A percentile compares a stretch with the other conserved stretches of the same genome.
Conservation (phyloP, 2,329 filamentous ascomycete genomes). For the Colletotrichum graminicola region DNA sequence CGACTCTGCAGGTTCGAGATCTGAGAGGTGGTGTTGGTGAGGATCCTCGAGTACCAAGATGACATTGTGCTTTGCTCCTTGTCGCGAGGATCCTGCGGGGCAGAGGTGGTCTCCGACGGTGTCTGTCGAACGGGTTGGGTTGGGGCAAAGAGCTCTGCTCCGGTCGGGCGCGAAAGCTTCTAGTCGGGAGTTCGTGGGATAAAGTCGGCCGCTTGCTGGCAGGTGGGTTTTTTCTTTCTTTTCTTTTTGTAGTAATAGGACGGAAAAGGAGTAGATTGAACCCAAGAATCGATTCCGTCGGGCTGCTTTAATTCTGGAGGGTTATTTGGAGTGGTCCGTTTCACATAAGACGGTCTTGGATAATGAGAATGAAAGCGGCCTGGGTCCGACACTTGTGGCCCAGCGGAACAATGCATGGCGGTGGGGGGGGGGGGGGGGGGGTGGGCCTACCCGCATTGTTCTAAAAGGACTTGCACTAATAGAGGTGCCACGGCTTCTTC, state of each 20-base stretch:
- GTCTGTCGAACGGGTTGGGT: slow-evolving; percentile 36
- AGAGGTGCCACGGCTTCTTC: slow-evolving; percentile 32
- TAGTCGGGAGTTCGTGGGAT: slow-evolving; percentile 4
- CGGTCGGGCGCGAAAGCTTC: slow-evolving; percentile 5
- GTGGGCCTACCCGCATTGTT: slow-evolving; percentile 37
- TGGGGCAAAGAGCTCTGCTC: slow-evolving; percentile 37
- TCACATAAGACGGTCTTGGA: slow-evolving; percentile 39
- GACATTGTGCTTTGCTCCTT: slow-evolving; percentile 66
- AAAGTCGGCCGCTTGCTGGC: slow-evolving; percentile 25
- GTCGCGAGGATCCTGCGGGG: slow-evolving; percentile 41
- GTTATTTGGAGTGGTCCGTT: slow-evolving; percentile 40
- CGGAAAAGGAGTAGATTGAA: slow-evolving; percentile 6
- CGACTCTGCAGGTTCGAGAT: slow-evolving; percentile 76
- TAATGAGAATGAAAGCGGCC: slow-evolving; percentile 36
- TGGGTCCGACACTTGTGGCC: slow-evolving; percentile 36
- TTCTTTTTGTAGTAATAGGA: background rate
- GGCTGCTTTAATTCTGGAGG: slow-evolving; percentile 26
- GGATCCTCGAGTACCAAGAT: slow-evolving; percentile 83
- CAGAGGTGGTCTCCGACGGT: slow-evolving; percentile 17
- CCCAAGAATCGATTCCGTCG: slow-evolving; percentile 20
- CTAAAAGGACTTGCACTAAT: slow-evolving; percentile 41
- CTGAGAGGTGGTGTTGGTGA: slow-evolving; percentile 74
- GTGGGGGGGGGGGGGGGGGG: slow-evolving; percentile 30
- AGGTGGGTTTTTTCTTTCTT: background rate
- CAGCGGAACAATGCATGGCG: slow-evolving; percentile 32